A percentile compares a stretch with the other conserved stretches of the same genome.
Evolutionary conservation across 2,329 filamentous ascomycete genomes (phyloP).

Genomic region (Paracamarosporium sp.): DNA sequence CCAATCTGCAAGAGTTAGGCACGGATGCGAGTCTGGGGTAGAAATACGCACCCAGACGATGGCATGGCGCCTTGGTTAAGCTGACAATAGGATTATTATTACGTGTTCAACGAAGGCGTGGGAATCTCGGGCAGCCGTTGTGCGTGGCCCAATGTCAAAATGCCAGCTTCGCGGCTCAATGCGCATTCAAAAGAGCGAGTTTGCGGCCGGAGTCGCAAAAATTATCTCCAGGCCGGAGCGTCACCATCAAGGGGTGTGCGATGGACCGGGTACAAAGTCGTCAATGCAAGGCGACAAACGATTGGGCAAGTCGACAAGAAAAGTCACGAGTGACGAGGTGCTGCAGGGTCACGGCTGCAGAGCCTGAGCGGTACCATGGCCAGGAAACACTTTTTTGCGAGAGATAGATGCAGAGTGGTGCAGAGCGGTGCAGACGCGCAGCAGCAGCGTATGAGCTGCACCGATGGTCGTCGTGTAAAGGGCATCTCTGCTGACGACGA

Average conservation of each 20-base stretch:
- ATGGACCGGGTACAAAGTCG: not conserved
- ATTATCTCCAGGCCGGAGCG: not conserved
- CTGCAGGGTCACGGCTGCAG: not conserved
- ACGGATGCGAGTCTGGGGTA: not conserved
- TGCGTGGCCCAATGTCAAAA: not conserved
- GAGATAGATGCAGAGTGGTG: not conserved
- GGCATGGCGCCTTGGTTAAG: not conserved
- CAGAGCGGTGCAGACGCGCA: not conserved
- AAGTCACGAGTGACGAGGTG: not conserved
- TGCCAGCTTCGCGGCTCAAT: not conserved
- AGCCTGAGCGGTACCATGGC: not conserved
- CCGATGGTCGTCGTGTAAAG: slow-evolving; percentile 2
- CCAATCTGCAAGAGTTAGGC: slow-evolving; percentile 1
- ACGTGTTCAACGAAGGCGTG: not conserved
- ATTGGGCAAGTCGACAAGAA: not conserved
- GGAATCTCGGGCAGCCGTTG: not conserved
- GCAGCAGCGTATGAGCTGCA: not conserved
- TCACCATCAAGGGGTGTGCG: not conserved
- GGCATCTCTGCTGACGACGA: slow-evolving; percentile 1
- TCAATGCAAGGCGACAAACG: not conserved
- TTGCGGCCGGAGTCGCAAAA: not conserved
- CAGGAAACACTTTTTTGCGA: not conserved
- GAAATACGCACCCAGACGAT: not conserved
- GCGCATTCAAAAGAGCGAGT: not conserved
- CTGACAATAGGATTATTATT: not conserved